Conservation (phyloP, 257 asterid genomes). For the Marsdenia floribunda region DNA sequence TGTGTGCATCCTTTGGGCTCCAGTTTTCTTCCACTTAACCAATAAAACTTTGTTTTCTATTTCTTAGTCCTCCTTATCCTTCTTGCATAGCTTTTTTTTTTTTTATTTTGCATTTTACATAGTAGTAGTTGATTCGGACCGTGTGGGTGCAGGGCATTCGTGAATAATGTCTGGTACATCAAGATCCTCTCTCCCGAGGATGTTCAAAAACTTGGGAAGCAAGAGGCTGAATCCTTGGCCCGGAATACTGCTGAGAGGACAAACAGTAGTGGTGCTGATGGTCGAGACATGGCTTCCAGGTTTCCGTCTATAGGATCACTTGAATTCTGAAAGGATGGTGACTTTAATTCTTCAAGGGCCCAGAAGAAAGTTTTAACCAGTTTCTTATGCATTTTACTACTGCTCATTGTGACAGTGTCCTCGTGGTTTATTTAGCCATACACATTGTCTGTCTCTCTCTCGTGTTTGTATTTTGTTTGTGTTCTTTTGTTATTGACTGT, state of each 20-base stretch:
- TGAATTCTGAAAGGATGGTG: conserved; percentile 39
- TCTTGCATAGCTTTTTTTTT: background rate
- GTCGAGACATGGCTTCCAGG: conserved; percentile 47
- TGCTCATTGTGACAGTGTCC: background rate
- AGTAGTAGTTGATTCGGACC: background rate
- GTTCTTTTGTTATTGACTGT: background rate
- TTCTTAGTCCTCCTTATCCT: background rate
- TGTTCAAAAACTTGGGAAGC: conserved; percentile 70
- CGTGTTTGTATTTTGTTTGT: conserved; percentile 9
- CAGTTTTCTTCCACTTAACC: background rate
- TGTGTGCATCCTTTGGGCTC: background rate
- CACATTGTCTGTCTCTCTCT: background rate
- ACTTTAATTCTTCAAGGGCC: background rate
- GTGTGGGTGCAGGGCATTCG: conserved; percentile 62
- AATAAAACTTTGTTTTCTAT: background rate
- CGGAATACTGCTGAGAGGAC: conserved; percentile 41
- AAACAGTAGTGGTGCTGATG: conserved; percentile 33
- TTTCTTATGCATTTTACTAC: background rate
- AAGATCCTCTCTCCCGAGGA: conserved; percentile 94
- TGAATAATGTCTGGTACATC: conserved; percentile 89
- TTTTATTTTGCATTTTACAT: too few relatives aligned
- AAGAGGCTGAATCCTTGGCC: conserved; percentile 54
- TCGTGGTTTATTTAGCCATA: background rate
- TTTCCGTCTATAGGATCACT: conserved; percentile 68
- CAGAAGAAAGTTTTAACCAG: background rate